Conservation (phyloP, 1,139 yeast species). For the Candida tropicalis region DNA sequence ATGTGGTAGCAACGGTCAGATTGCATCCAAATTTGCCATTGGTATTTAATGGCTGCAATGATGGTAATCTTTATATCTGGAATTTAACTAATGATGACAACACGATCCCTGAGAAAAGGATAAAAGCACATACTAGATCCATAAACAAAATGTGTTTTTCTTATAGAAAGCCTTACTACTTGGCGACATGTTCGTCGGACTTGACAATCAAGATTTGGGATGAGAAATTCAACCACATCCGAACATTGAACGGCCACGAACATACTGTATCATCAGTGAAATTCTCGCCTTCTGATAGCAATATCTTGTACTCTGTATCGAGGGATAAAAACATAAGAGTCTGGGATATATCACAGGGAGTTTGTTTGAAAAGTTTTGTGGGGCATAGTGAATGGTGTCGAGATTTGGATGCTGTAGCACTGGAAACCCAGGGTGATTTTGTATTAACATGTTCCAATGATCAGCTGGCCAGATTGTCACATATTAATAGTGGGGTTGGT, state of each 20-base stretch:
- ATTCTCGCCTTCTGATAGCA: conserved; percentile 46
- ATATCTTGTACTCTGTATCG: conserved; percentile 65
- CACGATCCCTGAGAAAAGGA: conserved; percentile 65
- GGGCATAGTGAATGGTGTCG: conserved; percentile 95
- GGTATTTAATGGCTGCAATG: conserved; percentile 68
- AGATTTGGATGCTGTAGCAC: conserved; percentile 47
- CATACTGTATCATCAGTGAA: conserved; percentile 75
- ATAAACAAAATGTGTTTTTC: conserved; percentile 53
- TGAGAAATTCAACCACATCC: conserved; percentile 54
- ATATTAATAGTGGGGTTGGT: conserved; percentile 68
- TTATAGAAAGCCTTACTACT: conserved; percentile 25
- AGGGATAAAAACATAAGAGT: conserved; percentile 72
- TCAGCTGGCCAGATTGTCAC: conserved; percentile 69
- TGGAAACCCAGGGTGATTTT: conserved; percentile 47
- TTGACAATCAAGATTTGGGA: conserved; percentile 75
- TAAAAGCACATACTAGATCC: conserved; percentile 77
- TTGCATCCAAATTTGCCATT: conserved; percentile 76
- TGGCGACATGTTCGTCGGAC: conserved; percentile 75
- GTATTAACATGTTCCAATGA: conserved; percentile 82
- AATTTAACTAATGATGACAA: conserved; percentile 55
- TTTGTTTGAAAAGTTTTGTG: conserved; percentile 62
- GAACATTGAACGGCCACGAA: conserved; percentile 86
- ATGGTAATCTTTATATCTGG: conserved; percentile 79
- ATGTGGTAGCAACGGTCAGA: conserved; percentile 63
- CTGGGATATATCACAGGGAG: conserved; percentile 79